These are phyloP conservation scores for Stagonosporopsis tanaceti DNA, from an alignment of 2,329 filamentous ascomycete genomes.

Conservation along the genomic window DNA sequence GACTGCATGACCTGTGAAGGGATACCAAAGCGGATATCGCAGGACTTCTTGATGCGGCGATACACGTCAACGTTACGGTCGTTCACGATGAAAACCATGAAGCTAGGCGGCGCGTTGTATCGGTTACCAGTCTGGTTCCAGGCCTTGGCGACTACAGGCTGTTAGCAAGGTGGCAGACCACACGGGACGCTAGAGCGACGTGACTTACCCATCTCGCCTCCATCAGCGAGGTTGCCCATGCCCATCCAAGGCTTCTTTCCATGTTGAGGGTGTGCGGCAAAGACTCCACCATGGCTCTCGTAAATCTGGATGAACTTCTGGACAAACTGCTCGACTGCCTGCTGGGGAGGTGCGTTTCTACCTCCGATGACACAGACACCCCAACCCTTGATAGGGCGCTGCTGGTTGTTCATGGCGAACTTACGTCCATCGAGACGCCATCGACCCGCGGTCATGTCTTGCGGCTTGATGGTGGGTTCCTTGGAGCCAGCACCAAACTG, in stretches of 20 bases:
- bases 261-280: constrained; percentile 48
- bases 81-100: constrained; percentile 80
- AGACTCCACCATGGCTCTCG: constrained; percentile 66
- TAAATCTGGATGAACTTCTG: constrained; percentile 69
- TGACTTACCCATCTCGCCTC: constrained; percentile 49
- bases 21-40: constrained; percentile 84
- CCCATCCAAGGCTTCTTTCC: constrained; percentile 45
- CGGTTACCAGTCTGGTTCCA: constrained; percentile 64
- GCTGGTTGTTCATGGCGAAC: constrained; percentile 72
- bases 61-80: constrained; percentile 77
- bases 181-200: constrained; percentile 20
- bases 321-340: constrained; percentile 61
- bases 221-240: constrained; percentile 41
- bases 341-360: constrained; percentile 51
- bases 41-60: constrained; percentile 85
- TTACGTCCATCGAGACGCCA: constrained; percentile 89
- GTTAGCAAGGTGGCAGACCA: background rate
- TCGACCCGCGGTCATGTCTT: constrained; percentile 68
- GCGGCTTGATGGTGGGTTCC: constrained; percentile 32
- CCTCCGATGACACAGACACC: constrained; percentile 72
- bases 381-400: constrained; percentile 72
- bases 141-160: constrained; percentile 58
- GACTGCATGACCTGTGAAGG: constrained; percentile 83
- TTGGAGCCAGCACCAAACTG: constrained; percentile 62
- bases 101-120: constrained; percentile 68